A percentile compares a stretch with the other conserved stretches of the same genome.
phyloP scores from a whole-genome alignment of 352 stramenopile genomes.

The Phytophthora megakarya region DNA sequence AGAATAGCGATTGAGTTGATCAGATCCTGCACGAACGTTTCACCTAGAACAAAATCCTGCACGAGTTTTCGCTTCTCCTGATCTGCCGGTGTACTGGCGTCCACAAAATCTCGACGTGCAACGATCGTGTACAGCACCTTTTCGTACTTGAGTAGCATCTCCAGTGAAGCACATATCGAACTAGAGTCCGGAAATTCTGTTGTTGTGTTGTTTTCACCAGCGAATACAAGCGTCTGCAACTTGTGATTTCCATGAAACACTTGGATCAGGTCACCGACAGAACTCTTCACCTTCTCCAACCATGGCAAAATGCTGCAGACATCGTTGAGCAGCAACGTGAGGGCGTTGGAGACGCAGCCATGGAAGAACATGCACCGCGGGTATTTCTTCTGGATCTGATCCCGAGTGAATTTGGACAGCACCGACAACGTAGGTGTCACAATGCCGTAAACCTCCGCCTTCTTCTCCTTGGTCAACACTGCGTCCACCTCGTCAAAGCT shows the following conservation, averaged over 20 bases:
- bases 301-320: constrained; percentile 56
- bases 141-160: constrained; percentile 57
- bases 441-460: constrained; percentile 54
- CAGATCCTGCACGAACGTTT: constrained; percentile 64
- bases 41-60: constrained; percentile 70
- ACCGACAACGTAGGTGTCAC: constrained; percentile 49
- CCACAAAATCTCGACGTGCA: constrained; percentile 64
- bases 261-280: constrained; percentile 44
- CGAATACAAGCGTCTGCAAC: constrained; percentile 38
- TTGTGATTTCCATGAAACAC: constrained; percentile 53
- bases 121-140: constrained; percentile 58
- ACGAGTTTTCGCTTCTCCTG: constrained; percentile 56
- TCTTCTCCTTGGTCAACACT: constrained; percentile 56
- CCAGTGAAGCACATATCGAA: constrained; percentile 45
- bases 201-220: constrained; percentile 17
- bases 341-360: constrained; percentile 58
- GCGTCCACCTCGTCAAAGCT: constrained; percentile 50
- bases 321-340: constrained; percentile 57
- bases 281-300: constrained; percentile 45
- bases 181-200: constrained; percentile 32
- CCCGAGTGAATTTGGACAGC: constrained; percentile 47
- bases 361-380: constrained; percentile 70
- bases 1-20: constrained; percentile 61
- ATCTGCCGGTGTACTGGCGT: constrained; percentile 41
- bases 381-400: constrained; percentile 62